Evolutionary conservation across 2,329 filamentous ascomycete genomes (phyloP).

Genomic region (Rutstroemia sp.): DNA sequence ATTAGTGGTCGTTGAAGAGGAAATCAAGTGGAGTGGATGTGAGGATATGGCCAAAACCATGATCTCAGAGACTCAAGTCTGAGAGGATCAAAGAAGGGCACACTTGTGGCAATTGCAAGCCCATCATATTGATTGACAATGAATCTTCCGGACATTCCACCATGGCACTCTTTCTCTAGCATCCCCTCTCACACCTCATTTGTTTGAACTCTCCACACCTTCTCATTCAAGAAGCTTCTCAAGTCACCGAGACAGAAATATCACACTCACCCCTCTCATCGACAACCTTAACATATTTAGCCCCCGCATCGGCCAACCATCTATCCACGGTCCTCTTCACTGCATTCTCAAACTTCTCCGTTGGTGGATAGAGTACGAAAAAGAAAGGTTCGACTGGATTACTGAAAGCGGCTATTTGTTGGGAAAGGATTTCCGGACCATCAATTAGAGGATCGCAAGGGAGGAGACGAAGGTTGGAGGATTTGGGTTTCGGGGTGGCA

Average conservation of each 20-base stretch:
- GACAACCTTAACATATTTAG: slow-evolving; percentile 18
- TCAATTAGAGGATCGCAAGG: slow-evolving; percentile 5
- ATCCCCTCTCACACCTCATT: too few relatives aligned
- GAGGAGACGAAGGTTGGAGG: background rate
- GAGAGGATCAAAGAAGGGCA: too few relatives aligned
- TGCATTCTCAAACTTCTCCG: slow-evolving; percentile 10
- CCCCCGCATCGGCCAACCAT: slow-evolving; percentile 12
- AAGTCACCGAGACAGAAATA: background rate
- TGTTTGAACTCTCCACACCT: too few relatives aligned
- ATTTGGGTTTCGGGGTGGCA: background rate
- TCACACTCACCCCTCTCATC: slow-evolving; percentile 10
- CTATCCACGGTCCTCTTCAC: slow-evolving; percentile 14
- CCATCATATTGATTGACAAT: too few relatives aligned
- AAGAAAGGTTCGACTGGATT: slow-evolving; percentile 14
- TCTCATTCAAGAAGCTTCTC: too few relatives aligned
- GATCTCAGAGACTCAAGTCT: too few relatives aligned
- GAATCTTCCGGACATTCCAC: too few relatives aligned
- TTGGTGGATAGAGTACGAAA: slow-evolving; percentile 13
- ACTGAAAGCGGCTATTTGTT: slow-evolving; percentile 11
- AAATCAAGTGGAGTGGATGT: too few relatives aligned
- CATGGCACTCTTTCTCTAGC: too few relatives aligned
- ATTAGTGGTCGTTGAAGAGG: background rate
- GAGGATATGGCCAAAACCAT: too few relatives aligned
- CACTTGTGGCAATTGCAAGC: too few relatives aligned
- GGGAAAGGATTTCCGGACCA: slow-evolving; percentile 12